A percentile compares a stretch with the other conserved stretches of the same genome.
These are phyloP conservation scores for Micractinium conductrix DNA, from an alignment of 139 green algal genomes.

Conservation along the genomic window DNA sequence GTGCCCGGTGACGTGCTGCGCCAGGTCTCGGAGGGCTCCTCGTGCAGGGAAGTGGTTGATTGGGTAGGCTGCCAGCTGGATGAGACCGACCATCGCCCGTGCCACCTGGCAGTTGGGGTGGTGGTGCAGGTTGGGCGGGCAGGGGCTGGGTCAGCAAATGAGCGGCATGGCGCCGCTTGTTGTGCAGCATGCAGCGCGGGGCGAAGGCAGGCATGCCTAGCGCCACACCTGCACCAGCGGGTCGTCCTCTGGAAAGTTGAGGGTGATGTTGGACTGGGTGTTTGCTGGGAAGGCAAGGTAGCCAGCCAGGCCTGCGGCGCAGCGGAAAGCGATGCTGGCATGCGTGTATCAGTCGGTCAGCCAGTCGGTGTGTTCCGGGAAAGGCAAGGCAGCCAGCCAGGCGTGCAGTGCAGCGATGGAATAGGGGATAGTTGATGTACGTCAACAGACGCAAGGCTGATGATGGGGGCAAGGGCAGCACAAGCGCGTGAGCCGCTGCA, in stretches of 20 bases:
- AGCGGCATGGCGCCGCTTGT: too few relatives aligned
- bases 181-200: too few relatives aligned
- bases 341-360: too few relatives aligned
- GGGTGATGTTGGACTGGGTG: slow-evolving; percentile 69
- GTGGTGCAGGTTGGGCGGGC: neutral
- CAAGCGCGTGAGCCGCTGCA: too few relatives aligned
- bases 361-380: too few relatives aligned
- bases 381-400: neutral
- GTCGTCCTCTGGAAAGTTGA: slow-evolving; percentile 54
- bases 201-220: too few relatives aligned
- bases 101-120: slow-evolving; percentile 28
- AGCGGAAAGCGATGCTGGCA: neutral
- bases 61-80: slow-evolving; percentile 65
- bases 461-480: too few relatives aligned
- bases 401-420: neutral
- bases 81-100: slow-evolving; percentile 55
- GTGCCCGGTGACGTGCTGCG: slow-evolving; percentile 20
- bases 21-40: slow-evolving; percentile 37
- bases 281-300: slow-evolving; percentile 70
- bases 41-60: slow-evolving; percentile 74
- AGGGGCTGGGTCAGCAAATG: neutral
- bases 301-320: slow-evolving; percentile 26
- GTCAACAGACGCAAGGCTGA: too few relatives aligned
- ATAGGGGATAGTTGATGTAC: too few relatives aligned
- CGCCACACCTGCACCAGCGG: slow-evolving; percentile 34